Base-by-base conservation (phyloP, 2,329 filamentous ascomycete genomes). In the Aspergillus fumigatiaffinis region DNA sequence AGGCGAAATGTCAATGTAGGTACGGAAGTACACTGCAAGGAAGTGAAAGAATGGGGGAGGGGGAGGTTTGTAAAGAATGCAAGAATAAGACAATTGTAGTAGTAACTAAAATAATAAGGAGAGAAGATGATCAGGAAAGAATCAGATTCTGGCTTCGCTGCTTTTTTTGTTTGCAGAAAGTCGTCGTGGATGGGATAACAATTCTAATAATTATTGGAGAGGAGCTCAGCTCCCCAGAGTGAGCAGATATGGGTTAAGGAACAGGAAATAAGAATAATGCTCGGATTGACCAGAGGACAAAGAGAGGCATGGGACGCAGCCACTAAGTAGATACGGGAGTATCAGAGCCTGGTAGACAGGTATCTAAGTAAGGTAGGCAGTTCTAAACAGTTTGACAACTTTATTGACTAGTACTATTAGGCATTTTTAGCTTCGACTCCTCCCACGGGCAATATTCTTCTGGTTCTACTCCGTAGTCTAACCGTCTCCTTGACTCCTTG, bases 61-160 rank as follows among this genome's bases (percentile, higher is more conserved):
- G 55, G 41, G 28, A 54, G 55, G 25, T 44, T 55, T 51, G 20
- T 26, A 56, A 55, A 38, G 54, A 57, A 44, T 44, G 41, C 21
- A 23, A 44, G 41, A 44, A 38, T 17, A 38, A 38, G 32, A 38
- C 32, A 17, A 38, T 38, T 38, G 32, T 7, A n/a, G 32, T 38
- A 55, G 47, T 44, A 57, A 51, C 29, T 29, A 28, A 44, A 49
- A 48, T 17, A 25, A 38, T 28, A 49, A 59, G 52, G n/a, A 62
- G 55, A 50, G 51, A 52, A 60, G 50, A 57, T 26, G 47, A 62
- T 56, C 51, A 59, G 57, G 32, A 55, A 54, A 60, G 56, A 60
- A 57, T 52, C 58, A 53, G 58, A 58, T 60, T 47, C 29, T 42
- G 42, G 51, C 4, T 14, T 32, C 10, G 10, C 29, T 32, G 14